These are phyloP conservation scores for Euphorbia corollata DNA, from an alignment of 441 rosid genomes.

Conservation along the genomic window DNA sequence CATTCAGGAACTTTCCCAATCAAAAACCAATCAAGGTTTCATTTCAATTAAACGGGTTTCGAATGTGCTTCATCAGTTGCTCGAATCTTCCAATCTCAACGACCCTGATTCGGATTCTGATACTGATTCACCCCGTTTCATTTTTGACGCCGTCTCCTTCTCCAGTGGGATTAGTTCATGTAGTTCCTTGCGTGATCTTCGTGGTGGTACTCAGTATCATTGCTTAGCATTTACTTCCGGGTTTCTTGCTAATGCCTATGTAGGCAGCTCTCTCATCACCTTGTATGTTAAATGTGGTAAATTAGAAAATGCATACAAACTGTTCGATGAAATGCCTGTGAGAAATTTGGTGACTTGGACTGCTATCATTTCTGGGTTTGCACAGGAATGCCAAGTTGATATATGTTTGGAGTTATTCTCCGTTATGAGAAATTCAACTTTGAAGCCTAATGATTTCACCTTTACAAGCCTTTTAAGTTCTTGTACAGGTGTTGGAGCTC, in stretches of 20 bases:
- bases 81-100: constrained; percentile 18
- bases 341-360: constrained; percentile 80
- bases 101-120: constrained; percentile 22
- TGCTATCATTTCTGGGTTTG: constrained; percentile 64
- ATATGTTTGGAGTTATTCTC: constrained; percentile 50
- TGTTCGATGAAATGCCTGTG: constrained; percentile 73
- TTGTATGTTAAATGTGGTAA: constrained; percentile 47
- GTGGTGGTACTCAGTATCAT: constrained; percentile 51
- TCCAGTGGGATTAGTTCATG: constrained; percentile 54
- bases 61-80: constrained; percentile 28
- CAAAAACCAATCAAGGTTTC: constrained; percentile 24
- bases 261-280: constrained; percentile 53
- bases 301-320: constrained; percentile 32
- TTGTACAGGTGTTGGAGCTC: constrained; percentile 60
- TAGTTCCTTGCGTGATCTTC: constrained; percentile 36
- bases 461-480: constrained; percentile 63
- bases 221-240: constrained; percentile 50
- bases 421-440: constrained; percentile 41
- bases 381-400: constrained; percentile 54
- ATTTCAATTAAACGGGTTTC: constrained; percentile 7
- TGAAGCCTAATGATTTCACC: constrained; percentile 61
- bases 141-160: constrained; percentile 35
- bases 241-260: constrained; percentile 42
- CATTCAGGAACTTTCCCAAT: constrained; percentile 44
- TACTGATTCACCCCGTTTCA: constrained; percentile 3